These are phyloP conservation scores for Monosporascus cannonballus DNA, from an alignment of 2,329 filamentous ascomycete genomes.

Conservation along the genomic window DNA sequence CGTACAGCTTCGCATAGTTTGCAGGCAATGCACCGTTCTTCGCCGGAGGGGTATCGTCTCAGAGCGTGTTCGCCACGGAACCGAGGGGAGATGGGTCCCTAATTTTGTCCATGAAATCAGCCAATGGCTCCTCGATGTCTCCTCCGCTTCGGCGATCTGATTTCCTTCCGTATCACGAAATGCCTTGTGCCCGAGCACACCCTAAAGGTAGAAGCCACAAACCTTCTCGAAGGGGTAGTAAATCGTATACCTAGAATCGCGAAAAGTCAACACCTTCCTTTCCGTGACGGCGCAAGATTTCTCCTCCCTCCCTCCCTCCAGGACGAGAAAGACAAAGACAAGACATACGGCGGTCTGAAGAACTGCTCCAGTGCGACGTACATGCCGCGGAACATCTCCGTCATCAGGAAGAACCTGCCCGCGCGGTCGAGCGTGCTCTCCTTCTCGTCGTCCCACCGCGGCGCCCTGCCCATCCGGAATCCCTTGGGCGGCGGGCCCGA, in stretches of 20 bases:
- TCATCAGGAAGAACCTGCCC: constrained; percentile 90
- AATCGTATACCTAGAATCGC: constrained; percentile 74
- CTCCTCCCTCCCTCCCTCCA: not conserved
- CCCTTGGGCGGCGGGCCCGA: constrained; percentile 71
- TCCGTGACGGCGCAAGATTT: not conserved
- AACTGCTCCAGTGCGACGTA: constrained; percentile 96
- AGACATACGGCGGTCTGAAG: constrained; percentile 91
- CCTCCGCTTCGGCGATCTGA: not conserved
- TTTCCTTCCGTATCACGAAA: constrained; percentile 10
- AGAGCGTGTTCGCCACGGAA: constrained; percentile 98
- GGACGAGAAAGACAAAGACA: constrained; percentile 34
- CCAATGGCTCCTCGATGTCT: not conserved
- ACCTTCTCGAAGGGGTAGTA: constrained; percentile 98
- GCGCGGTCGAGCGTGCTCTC: constrained; percentile 76
- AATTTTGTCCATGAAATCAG: constrained; percentile 13
- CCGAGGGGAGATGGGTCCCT: constrained; percentile 91
- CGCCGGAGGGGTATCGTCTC: constrained; percentile 90
- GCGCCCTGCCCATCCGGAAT: constrained; percentile 70
- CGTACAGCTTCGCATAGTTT: constrained; percentile 90
- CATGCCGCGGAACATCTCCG: constrained; percentile 96
- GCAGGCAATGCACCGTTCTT: constrained; percentile 99
- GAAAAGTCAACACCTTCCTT: constrained; percentile 1
- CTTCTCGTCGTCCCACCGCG: constrained; percentile 73
- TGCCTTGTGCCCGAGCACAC: constrained; percentile 1
- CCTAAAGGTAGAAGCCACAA: constrained; percentile 13